Conservation (phyloP, 2,329 filamentous ascomycete genomes). For the Coniella lustricola region DNA sequence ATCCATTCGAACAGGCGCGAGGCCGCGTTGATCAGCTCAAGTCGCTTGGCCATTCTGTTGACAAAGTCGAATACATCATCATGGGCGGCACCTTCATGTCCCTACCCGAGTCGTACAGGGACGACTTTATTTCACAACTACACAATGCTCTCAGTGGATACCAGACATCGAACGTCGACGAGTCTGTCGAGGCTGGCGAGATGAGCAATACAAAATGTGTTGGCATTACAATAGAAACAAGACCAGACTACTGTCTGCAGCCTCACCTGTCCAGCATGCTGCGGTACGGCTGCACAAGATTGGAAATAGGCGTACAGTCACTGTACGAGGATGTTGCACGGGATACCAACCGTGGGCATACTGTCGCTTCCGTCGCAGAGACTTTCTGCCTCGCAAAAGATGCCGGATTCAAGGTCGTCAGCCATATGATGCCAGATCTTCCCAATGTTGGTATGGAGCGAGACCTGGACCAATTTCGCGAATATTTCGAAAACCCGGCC, state of each 20-base stretch:
- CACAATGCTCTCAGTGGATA: constrained; percentile 97
- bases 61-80: constrained; percentile 99
- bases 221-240: constrained; percentile 95
- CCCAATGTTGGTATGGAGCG: constrained; percentile 98
- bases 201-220: constrained; percentile 98
- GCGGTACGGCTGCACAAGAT: constrained; percentile 89
- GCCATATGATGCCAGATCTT: constrained; percentile 99
- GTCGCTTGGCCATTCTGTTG: constrained; percentile 88
- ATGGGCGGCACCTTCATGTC: constrained; percentile 99
- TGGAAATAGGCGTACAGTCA: constrained; percentile 94
- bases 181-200: constrained; percentile 87
- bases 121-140: constrained; percentile 89
- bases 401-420: constrained; percentile 97
- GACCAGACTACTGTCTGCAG: constrained; percentile 93
- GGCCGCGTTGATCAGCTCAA: constrained; percentile 96
- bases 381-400: constrained; percentile 98
- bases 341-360: constrained; percentile 95
- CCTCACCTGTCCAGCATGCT: constrained; percentile 95
- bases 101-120: constrained; percentile 76
- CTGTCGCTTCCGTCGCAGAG: constrained; percentile 88
- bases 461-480: constrained; percentile 91
- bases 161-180: constrained; percentile 87
- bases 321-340: constrained; percentile 97
- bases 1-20: constrained; percentile 94
- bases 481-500: constrained; percentile 94